Percentiles rank a stretch among this genome's conserved stretches.
Conservation (phyloP, 2,329 filamentous ascomycete genomes). For the Fusarium sp. region DNA sequence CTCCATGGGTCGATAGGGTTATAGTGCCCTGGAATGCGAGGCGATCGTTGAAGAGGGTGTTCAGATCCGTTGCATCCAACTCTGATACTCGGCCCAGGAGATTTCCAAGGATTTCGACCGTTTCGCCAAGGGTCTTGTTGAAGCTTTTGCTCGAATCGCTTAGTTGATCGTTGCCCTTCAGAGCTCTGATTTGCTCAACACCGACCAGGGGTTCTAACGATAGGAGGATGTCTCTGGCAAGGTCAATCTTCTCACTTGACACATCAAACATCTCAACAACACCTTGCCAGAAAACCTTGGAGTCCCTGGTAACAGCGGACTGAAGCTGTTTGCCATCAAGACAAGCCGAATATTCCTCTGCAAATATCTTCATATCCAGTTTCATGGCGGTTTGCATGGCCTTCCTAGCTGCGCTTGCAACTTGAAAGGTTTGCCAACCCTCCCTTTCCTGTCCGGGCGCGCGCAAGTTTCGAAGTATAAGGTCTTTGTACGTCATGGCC, state of each 20-base stretch:
- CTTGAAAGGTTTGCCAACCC: slow-evolving; percentile 56
- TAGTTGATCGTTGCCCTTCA: slow-evolving; percentile 58
- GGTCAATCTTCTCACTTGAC: slow-evolving; percentile 75
- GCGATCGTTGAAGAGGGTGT: slow-evolving; percentile 74
- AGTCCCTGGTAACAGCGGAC: slow-evolving; percentile 75
- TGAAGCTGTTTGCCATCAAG: slow-evolving; percentile 71
- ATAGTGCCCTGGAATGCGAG: slow-evolving; percentile 80
- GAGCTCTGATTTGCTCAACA: slow-evolving; percentile 77
- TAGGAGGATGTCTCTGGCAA: slow-evolving; percentile 80
- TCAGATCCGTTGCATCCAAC: slow-evolving; percentile 76
- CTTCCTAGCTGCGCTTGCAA: slow-evolving; percentile 58
- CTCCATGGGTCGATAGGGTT: slow-evolving; percentile 83
- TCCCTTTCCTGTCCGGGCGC: slow-evolving; percentile 45
- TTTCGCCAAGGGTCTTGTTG: slow-evolving; percentile 75
- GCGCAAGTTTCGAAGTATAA: slow-evolving; percentile 62
- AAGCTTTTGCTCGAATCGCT: slow-evolving; percentile 69
- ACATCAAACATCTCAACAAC: slow-evolving; percentile 79
- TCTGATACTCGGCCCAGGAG: slow-evolving; percentile 84
- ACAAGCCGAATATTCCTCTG: slow-evolving; percentile 67
- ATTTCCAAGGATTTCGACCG: slow-evolving; percentile 71
- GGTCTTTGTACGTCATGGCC: slow-evolving; percentile 70
- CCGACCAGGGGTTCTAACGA: slow-evolving; percentile 78
- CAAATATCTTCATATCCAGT: slow-evolving; percentile 58
- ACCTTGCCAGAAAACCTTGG: slow-evolving; percentile 58
- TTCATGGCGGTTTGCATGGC: slow-evolving; percentile 66